A percentile compares a stretch with the other conserved stretches of the same genome.
phyloP scores from a whole-genome alignment of 306 rosid species.

The Fragaria vesca region DNA sequence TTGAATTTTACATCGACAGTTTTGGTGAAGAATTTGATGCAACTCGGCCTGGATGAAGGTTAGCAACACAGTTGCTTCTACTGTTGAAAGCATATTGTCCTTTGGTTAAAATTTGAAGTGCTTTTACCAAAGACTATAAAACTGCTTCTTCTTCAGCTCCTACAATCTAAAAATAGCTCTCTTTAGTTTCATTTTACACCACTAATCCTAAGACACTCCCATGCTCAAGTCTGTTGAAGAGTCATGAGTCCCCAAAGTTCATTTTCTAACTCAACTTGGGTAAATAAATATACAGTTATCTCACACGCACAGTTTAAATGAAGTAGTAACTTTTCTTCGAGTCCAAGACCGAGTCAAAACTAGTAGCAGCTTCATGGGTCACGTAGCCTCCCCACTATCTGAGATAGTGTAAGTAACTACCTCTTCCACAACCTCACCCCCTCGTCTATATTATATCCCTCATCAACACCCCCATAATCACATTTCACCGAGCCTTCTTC shows the following conservation, averaged over 20 bases:
- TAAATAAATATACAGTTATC: background rate
- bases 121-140: background rate
- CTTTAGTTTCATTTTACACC: no score
- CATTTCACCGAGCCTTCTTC: background rate
- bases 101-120: background rate
- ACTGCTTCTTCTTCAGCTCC: background rate
- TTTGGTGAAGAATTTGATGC: background rate
- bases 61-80: no score
- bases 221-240: background rate
- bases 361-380: background rate
- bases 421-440: constrained; percentile 1
- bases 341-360: constrained; percentile 5
- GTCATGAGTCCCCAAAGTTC: background rate
- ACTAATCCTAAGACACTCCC: no score
- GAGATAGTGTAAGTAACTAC: background rate
- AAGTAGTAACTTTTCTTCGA: background rate
- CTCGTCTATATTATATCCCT: constrained; percentile 1
- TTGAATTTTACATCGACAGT: background rate
- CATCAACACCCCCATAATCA: background rate
- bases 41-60: no score
- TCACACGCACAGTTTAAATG: background rate
- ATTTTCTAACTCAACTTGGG: background rate
- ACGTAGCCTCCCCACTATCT: constrained; percentile 22
- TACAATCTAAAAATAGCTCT: no score
- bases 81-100: background rate